Evolutionary conservation across 352 stramenopile species (phyloP), one percentile per base, ranked within the genome.

Genomic region (Globisporangium orthogonon): DNA sequence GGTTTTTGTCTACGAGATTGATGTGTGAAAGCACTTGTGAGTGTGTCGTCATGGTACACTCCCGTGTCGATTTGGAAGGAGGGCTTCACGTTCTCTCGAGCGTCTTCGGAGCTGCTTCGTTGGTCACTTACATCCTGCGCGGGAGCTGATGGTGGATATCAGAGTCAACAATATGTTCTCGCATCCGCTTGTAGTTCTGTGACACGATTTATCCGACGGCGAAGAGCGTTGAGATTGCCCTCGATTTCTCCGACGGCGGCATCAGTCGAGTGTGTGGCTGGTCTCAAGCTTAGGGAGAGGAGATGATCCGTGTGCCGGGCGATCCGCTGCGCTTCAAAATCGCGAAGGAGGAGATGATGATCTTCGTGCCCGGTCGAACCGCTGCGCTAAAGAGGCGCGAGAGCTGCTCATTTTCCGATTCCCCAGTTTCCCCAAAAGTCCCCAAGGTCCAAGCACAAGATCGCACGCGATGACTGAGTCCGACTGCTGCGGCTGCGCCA

Each of bases 401-500:
- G 33, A 37, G 10, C 10, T 48, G 43, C 9, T 11, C 43, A 48
- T n/a, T 48, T 48, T 11, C 7, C 0, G 2, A 30, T 48, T 48
- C 43, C 15, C 43, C 23, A 23, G 23, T 11, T 7, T 7, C 18
- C 29, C 15, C 43, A 29, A 14, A 48, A 23, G 18, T 14, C 2
- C 13, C 29, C 17, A 43, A 43, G 28, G n/a, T 30, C 37, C 37
- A 23, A 1, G 18, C 6, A 28, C 39, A 18, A 55, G 37, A 4
- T 18, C 43, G 65, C 28, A 7, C 43, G 65, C 28, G 11, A 82
- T 77, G 62, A 57, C 69, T 4, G 62, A 44, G 62, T 63, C 69
- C 4, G 62, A 44, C 2, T 78, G 70, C 44, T 85, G 75, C 58
- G 72, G 75, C 9, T 85, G 70, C 58, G 58, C 62, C 29, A 54